Evolutionary conservation across 2,329 filamentous ascomycete species (phyloP), one percentile per base, ranked within the genome.

Genomic region (Aspergillus awamori): DNA sequence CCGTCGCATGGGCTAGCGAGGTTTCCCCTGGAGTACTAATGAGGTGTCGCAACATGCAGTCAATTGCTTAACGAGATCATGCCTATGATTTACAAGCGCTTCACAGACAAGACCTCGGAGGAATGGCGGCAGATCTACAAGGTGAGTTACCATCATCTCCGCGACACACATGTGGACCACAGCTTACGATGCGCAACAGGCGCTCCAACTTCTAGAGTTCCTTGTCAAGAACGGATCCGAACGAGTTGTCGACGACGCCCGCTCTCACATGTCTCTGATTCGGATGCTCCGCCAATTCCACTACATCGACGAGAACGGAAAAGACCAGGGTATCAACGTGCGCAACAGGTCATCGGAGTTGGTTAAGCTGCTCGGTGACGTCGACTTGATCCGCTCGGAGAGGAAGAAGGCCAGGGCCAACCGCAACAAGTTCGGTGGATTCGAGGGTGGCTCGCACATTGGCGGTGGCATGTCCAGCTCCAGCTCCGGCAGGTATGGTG

Each of bases 71-170:
- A 98, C 79, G 95, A 99, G 79, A 98, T 99, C 76, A 99, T 99
- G 95, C 95, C 95, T 67, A 95, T 99, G 92, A 97, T 99, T 74
- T 99, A 99, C 83, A 95, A 96, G 74, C 91, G 95, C 67, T 99
- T 99, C 79, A 99, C 95, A 63, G 95, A 99, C 77, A 99, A 99
- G 83, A 86, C 93, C 7, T 94, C 95, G 59, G 95, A 99, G 76
- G 95, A 99, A 80, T 99, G 95, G 95, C 87, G 95, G 68, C 95
- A 99, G 78, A 99, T 99, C 74, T 99, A 99, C 86, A 99, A 99
- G 83, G 90, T 92, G 71, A 60, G 62, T 54, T 36, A 10, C 15
- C 56, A 20, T 38, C 33, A n/a, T 20, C 26, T 30, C 11, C 47
- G 20, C 24, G 28, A 22, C 39, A 28, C 39, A 28, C 43, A 22